Evolutionary conservation across 2,329 filamentous ascomycete species (phyloP).

Genomic region (Colletotrichum echinochloae): DNA sequence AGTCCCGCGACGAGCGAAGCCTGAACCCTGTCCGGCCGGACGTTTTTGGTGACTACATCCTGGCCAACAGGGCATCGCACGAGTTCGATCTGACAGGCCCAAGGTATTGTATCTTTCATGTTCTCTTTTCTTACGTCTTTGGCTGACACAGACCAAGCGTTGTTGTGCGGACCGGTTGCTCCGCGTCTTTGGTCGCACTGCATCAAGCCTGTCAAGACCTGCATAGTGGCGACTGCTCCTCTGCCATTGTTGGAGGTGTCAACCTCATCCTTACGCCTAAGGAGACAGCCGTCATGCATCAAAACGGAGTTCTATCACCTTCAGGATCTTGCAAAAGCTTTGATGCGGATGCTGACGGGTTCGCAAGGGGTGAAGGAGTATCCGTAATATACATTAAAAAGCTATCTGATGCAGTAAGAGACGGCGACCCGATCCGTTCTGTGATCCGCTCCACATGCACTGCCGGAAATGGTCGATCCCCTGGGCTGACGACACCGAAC

Average conservation of each 20-base stretch:
- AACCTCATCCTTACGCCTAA: conserved; percentile 52
- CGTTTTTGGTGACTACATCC: conserved; percentile 44
- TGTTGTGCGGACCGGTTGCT: conserved; percentile 55
- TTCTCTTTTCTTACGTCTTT: background rate
- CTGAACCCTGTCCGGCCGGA: conserved; percentile 43
- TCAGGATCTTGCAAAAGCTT: conserved; percentile 52
- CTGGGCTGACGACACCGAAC: conserved; percentile 56
- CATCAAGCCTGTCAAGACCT: conserved; percentile 52
- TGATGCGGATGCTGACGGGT: conserved; percentile 61
- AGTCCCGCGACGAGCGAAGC: conserved; percentile 41
- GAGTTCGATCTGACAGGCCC: conserved; percentile 51
- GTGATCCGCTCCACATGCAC: conserved; percentile 53
- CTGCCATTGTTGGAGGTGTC: conserved; percentile 52
- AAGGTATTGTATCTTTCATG: conserved; percentile 42
- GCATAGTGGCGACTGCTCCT: conserved; percentile 44
- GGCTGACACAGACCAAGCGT: conserved; percentile 39
- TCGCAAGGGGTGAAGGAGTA: conserved; percentile 62
- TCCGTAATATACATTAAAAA: conserved; percentile 59
- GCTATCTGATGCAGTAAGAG: conserved; percentile 58
- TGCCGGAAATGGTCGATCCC: conserved; percentile 57
- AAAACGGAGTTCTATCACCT: conserved; percentile 52
- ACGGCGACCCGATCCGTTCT: conserved; percentile 57
- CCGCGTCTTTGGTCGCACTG: conserved; percentile 51
- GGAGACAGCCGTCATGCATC: conserved; percentile 47
- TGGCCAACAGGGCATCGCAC: conserved; percentile 51